Evolutionary conservation across 2,329 filamentous ascomycete species (phyloP).

Genomic region (Boeremia lycopersici): DNA sequence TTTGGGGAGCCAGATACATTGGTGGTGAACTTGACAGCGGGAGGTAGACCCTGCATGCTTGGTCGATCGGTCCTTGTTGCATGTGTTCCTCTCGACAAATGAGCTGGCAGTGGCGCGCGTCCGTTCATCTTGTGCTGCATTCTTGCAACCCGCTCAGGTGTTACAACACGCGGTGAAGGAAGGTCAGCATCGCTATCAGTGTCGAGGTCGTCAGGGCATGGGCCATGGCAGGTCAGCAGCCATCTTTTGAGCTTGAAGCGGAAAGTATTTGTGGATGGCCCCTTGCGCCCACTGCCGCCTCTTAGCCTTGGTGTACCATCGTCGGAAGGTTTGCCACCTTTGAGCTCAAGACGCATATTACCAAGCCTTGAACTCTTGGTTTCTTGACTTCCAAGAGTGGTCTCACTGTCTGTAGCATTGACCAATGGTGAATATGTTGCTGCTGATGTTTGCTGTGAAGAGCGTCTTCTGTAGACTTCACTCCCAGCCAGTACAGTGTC

Average conservation of each 20-base stretch:
- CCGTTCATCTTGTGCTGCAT: conserved; percentile 3
- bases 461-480: neutral
- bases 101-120: neutral
- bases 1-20: neutral
- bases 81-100: neutral
- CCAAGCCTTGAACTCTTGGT: neutral
- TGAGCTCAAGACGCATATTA: conserved; percentile 5
- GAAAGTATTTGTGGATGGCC: neutral
- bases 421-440: neutral
- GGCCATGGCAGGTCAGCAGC: conserved; percentile 7
- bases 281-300: conserved; percentile 2
- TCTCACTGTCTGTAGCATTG: neutral
- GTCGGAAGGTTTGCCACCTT: neutral
- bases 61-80: neutral
- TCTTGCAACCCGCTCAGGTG: neutral
- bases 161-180: neutral
- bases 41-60: neutral
- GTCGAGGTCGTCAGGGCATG: neutral
- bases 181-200: conserved; percentile 5
- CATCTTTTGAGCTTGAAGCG: conserved; percentile 6
- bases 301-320: neutral
- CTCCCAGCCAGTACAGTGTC: neutral
- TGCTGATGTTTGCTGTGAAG: neutral
- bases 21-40: neutral
- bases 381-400: conserved; percentile 1